Conservation (phyloP, 306 rosid species). For the Gynostemma pentaphyllum region DNA sequence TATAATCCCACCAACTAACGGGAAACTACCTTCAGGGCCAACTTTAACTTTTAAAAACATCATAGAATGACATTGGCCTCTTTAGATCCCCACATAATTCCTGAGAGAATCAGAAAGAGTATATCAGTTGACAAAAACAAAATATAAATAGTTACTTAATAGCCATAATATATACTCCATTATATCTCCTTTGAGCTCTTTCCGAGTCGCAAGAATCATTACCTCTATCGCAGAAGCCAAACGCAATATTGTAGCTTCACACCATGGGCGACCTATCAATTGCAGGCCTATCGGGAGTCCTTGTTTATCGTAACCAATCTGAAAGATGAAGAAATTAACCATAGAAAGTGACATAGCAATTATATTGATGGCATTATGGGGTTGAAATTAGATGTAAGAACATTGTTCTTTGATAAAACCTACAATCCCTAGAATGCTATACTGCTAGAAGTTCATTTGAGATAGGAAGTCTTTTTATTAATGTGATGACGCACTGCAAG, state of each 20-base stretch:
- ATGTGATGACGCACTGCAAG: not conserved
- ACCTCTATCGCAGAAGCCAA: slow-evolving; percentile 83
- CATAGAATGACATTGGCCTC: slow-evolving; percentile 47
- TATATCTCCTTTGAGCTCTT: not conserved
- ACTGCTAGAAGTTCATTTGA: no score
- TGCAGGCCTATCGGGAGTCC: slow-evolving; percentile 96
- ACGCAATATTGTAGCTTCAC: slow-evolving; percentile 79
- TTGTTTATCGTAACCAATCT: slow-evolving; percentile 43
- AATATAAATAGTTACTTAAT: not conserved
- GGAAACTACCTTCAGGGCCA: no score
- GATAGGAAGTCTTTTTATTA: not conserved
- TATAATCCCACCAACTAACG: no score
- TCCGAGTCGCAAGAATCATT: slow-evolving; percentile 5
- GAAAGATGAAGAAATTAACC: not conserved
- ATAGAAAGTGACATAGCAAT: not conserved
- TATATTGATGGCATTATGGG: not conserved
- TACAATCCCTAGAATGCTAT: no score
- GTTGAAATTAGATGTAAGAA: no score
- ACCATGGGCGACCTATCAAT: slow-evolving; percentile 91
- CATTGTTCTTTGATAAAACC: no score
- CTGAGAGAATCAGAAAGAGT: slow-evolving; percentile 23
- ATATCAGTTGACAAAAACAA: not conserved
- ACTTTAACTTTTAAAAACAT: slow-evolving; percentile 34
- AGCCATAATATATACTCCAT: not conserved
- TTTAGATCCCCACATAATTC: slow-evolving; percentile 39